These are phyloP conservation scores for Sapria himalayana DNA, from an alignment of 345 rosid genomes.

Conservation along the genomic window DNA sequence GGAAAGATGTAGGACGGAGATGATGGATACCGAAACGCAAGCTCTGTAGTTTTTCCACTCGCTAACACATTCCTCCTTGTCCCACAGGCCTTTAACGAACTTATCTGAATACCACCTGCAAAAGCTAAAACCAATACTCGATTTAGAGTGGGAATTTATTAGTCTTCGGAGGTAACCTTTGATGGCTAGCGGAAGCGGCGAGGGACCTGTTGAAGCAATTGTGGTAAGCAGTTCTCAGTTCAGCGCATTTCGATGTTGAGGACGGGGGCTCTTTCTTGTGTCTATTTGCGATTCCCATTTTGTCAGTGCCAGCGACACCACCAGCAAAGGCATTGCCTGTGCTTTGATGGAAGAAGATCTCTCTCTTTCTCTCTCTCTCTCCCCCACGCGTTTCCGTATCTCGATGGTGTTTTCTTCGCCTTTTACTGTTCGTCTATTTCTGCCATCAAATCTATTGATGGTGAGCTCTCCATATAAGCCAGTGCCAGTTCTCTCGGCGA, in stretches of 20 bases:
- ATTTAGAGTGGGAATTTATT: neutral
- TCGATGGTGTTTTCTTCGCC: no score
- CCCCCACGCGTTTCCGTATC: no score
- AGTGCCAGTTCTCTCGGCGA: neutral
- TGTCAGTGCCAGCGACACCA: no score
- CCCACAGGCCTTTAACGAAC: slow-evolving; percentile 70
- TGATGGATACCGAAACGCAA: slow-evolving; percentile 44
- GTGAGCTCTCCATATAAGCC: slow-evolving; percentile 1
- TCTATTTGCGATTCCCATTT: slow-evolving; percentile 5
- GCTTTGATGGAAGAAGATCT: slow-evolving; percentile 11
- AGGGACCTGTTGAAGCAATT: slow-evolving; percentile 58
- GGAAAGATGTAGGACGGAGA: neutral
- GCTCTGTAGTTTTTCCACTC: slow-evolving; percentile 70
- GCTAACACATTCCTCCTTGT: slow-evolving; percentile 41
- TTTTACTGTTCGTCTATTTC: no score
- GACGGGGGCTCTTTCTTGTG: slow-evolving; percentile 7
- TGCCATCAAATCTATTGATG: no score
- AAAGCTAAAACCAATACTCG: no score
- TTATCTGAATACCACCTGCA: slow-evolving; percentile 81
- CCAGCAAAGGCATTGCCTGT: no score
- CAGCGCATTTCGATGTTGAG: slow-evolving; percentile 63
- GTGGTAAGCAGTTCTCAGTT: slow-evolving; percentile 51
- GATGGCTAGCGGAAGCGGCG: neutral
- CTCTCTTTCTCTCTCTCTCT: slow-evolving; percentile 14
- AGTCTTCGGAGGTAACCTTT: no score